phyloP scores from a whole-genome alignment of 441 rosid species.

The Flueggea neowawraea region DNA sequence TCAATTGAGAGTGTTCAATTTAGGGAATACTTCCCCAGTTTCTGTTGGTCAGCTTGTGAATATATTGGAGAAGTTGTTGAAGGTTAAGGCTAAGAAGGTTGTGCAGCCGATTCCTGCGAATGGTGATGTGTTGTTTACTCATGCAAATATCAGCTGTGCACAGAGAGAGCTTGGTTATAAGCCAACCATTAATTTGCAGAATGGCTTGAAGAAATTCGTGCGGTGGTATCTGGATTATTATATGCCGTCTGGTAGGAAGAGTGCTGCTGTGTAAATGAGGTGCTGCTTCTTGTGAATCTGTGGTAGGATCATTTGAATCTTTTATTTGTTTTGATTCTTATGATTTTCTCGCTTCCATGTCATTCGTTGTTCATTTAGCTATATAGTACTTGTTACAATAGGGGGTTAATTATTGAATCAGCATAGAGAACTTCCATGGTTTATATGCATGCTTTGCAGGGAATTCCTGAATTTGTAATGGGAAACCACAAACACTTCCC shows the following conservation, averaged over 20 bases:
- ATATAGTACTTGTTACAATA: conserved; percentile 4
- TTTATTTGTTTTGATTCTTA: conserved; percentile 21
- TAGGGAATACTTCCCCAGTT: conserved; percentile 43
- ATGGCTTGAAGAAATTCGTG: conserved; percentile 44
- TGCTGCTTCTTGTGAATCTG: conserved; percentile 13
- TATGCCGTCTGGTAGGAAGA: conserved; percentile 15
- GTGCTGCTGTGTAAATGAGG: conserved; percentile 21
- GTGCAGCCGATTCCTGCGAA: conserved; percentile 36
- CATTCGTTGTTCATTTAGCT: conserved; percentile 10
- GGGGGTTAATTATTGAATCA: conserved; percentile 12
- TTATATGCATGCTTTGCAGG: conserved; percentile 14
- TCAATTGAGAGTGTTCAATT: conserved; percentile 34
- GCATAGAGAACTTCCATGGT: conserved; percentile 11
- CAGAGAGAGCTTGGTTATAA: conserved; percentile 37
- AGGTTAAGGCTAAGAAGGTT: conserved; percentile 39
- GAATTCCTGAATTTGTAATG: conserved; percentile 12
- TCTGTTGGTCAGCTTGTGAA: conserved; percentile 37
- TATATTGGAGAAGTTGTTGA: conserved; percentile 40
- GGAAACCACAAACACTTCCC: conserved; percentile 10
- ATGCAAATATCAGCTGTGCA: conserved; percentile 40
- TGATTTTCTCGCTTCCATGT: not conserved
- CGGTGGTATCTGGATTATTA: conserved; percentile 38
- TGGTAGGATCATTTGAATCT: conserved; percentile 19
- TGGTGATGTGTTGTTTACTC: conserved; percentile 43
- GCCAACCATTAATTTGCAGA: conserved; percentile 31